These are phyloP conservation scores for Pseudocercospora fijiensis DNA, from an alignment of 2,329 filamentous ascomycete species.

Conservation along the genomic window DNA sequence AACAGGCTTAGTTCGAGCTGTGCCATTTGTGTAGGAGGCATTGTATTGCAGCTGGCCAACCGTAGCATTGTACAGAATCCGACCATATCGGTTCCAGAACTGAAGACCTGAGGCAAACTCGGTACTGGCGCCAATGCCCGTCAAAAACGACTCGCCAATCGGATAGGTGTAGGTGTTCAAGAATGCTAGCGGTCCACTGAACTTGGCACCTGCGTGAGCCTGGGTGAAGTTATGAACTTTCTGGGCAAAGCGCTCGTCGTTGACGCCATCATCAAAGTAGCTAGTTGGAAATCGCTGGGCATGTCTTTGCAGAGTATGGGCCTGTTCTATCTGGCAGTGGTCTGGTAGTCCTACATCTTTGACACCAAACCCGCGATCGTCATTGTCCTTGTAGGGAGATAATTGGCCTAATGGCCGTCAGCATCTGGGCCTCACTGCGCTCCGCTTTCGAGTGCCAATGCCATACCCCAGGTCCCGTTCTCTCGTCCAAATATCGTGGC, in stretches of 20 bases:
- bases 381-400: slow-evolving; percentile 50
- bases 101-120: slow-evolving; percentile 52
- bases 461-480: no score
- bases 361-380: slow-evolving; percentile 50
- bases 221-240: slow-evolving; percentile 52
- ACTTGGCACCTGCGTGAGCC: slow-evolving; percentile 38
- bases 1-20: slow-evolving; percentile 48
- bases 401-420: slow-evolving; percentile 40
- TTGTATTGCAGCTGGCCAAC: slow-evolving; percentile 52
- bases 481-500: no score
- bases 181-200: slow-evolving; percentile 53
- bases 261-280: slow-evolving; percentile 50
- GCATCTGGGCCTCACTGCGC: neutral
- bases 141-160: slow-evolving; percentile 43
- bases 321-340: slow-evolving; percentile 58
- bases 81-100: slow-evolving; percentile 58
- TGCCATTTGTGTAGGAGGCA: slow-evolving; percentile 49
- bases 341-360: slow-evolving; percentile 49
- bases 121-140: slow-evolving; percentile 35
- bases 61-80: slow-evolving; percentile 53
- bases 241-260: slow-evolving; percentile 50
- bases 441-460: neutral
- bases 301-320: slow-evolving; percentile 56
- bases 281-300: slow-evolving; percentile 54
- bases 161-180: slow-evolving; percentile 55